These are phyloP conservation scores for Rhinocladiella similis DNA, from an alignment of 2,329 filamentous ascomycete species.

Conservation along the genomic window DNA sequence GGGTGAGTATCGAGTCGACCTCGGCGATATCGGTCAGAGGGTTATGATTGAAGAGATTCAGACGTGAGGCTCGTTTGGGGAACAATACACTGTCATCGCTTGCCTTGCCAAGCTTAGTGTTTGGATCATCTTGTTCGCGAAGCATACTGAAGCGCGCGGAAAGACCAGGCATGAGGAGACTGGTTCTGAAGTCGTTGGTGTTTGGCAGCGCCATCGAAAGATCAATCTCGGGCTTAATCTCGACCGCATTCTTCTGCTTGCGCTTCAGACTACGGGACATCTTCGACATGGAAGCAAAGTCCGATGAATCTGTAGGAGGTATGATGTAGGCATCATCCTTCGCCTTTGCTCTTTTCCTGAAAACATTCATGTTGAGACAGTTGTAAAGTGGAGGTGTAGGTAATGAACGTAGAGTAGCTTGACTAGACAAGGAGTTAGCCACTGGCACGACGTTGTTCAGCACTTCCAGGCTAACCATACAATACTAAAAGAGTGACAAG, in stretches of 20 bases:
- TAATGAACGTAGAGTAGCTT: conserved; percentile 9
- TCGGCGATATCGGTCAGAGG: conserved; percentile 83
- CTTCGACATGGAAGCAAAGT: conserved; percentile 17
- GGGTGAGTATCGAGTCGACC: conserved; percentile 74
- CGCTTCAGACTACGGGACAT: conserved; percentile 34
- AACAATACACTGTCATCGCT: conserved; percentile 91
- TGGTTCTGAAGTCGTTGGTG: conserved; percentile 89
- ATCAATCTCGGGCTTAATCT: conserved; percentile 66
- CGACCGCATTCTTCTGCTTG: conserved; percentile 52
- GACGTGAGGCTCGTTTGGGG: conserved; percentile 75
- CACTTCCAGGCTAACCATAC: background rate
- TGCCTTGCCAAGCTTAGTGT: conserved; percentile 85
- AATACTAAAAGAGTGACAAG: conserved; percentile 17
- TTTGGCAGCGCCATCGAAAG: conserved; percentile 73
- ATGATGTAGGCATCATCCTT: conserved; percentile 28
- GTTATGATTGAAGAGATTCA: conserved; percentile 69
- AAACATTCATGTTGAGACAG: conserved; percentile 26
- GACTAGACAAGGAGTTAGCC: conserved; percentile 2
- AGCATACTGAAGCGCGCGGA: conserved; percentile 97
- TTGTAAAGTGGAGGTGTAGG: background rate
- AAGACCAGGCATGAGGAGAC: conserved; percentile 90
- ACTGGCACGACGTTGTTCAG: background rate
- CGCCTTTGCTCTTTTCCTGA: conserved; percentile 29
- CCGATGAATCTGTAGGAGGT: conserved; percentile 12
- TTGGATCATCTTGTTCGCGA: conserved; percentile 88